phyloP scores from a whole-genome alignment of 345 rosid species.

The Leavenworthia alabamica region DNA sequence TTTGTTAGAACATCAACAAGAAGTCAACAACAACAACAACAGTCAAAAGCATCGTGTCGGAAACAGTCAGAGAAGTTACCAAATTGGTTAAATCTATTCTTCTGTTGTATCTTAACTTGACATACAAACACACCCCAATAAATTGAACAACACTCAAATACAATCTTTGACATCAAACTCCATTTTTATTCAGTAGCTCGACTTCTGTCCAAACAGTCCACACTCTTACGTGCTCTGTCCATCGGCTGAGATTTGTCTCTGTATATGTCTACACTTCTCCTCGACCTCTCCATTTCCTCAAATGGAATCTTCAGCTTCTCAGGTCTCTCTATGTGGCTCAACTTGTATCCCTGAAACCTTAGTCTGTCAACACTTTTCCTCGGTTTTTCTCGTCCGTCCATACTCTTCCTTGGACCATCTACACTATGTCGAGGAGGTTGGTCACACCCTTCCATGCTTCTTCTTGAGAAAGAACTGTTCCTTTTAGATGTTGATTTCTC shows the following conservation, averaged over 20 bases:
- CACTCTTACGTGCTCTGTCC: conserved; percentile 78
- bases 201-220: conserved; percentile 60
- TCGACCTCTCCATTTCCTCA: conserved; percentile 75
- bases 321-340: conserved; percentile 44
- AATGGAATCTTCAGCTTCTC: conserved; percentile 52
- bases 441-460: conserved; percentile 55
- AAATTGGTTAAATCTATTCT: conserved; percentile 17
- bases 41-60: background rate
- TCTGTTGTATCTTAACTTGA: conserved; percentile 1
- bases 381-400: conserved; percentile 59
- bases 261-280: conserved; percentile 83
- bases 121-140: conserved; percentile 27
- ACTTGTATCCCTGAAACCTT: conserved; percentile 59
- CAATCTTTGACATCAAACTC: conserved; percentile 13
- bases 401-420: conserved; percentile 69
- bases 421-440: conserved; percentile 49
- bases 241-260: conserved; percentile 62
- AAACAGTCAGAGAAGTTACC: conserved; percentile 9
- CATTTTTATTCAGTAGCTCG: conserved; percentile 17
- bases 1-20: background rate
- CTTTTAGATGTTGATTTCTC: conserved; percentile 67
- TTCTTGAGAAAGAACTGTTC: conserved; percentile 43
- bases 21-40: background rate
- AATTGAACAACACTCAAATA: conserved; percentile 25
- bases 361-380: conserved; percentile 57